Conservation (phyloP, 208 protist genomes). For the Willaertia magna region DNA sequence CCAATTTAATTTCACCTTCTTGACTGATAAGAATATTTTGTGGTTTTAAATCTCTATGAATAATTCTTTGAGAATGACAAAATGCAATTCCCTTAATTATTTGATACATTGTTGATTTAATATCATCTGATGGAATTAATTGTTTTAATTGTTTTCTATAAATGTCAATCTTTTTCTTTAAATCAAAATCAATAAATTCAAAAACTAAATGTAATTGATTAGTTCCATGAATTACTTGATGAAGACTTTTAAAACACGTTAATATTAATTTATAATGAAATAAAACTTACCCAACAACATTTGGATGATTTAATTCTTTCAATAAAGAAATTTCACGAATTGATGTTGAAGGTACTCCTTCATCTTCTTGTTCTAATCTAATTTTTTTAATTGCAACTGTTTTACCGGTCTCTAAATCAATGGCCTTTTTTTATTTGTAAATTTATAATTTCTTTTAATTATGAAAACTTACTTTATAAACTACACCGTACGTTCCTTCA, state of each 20-base stretch:
- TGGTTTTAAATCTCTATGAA: constrained; percentile 73
- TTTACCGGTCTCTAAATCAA: constrained; percentile 52
- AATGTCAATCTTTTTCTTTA: constrained; percentile 34
- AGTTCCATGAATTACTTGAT: constrained; percentile 22
- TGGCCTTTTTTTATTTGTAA: neutral
- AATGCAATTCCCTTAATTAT: constrained; percentile 55
- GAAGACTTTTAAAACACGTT: neutral
- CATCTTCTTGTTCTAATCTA: constrained; percentile 85
- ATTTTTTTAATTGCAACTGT: constrained; percentile 95
- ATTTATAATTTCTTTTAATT: neutral
- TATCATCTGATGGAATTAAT: neutral
- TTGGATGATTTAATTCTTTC: constrained; percentile 88
- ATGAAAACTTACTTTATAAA: constrained; percentile 54
- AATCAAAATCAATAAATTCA: constrained; percentile 40
- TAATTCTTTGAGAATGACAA: constrained; percentile 62
- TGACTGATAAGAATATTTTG: constrained; percentile 48
- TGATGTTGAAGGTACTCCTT: constrained; percentile 90
- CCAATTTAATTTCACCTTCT: constrained; percentile 59
- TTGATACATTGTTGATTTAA: constrained; percentile 49
- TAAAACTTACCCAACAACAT: constrained; percentile 76
- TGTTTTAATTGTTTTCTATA: neutral
- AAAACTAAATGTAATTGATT: constrained; percentile 39
- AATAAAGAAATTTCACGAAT: constrained; percentile 94
- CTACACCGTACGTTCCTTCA: constrained; percentile 76
- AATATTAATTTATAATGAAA: constrained; percentile 66